Percentiles rank a stretch among this genome's conserved stretches.
Conservation (phyloP, 805 yeast genomes). For the Cyberlindnera mississippiensis region DNA sequence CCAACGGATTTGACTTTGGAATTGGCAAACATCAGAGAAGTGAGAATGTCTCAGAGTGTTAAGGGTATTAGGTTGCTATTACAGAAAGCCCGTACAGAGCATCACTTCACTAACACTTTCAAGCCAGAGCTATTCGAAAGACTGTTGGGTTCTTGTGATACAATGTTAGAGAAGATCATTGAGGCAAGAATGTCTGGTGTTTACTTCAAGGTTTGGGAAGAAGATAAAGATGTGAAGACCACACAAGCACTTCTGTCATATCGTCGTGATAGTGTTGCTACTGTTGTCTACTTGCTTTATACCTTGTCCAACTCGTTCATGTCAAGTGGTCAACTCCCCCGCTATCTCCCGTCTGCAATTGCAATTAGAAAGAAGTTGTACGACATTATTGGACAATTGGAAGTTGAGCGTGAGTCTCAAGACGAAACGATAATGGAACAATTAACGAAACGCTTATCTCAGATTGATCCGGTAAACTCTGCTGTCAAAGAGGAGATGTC, state of each 20-base stretch:
- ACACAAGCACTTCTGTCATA: constrained; percentile 38
- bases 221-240: constrained; percentile 35
- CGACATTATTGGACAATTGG: constrained; percentile 35
- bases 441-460: neutral
- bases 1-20: constrained; percentile 43
- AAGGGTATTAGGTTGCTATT: constrained; percentile 37
- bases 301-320: constrained; percentile 40
- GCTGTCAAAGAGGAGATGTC: constrained; percentile 4
- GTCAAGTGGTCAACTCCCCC: constrained; percentile 36
- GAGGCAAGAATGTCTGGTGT: constrained; percentile 48
- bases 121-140: constrained; percentile 31
- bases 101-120: constrained; percentile 33
- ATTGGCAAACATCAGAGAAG: constrained; percentile 43
- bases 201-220: constrained; percentile 43
- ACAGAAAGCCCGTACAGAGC: constrained; percentile 34
- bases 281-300: constrained; percentile 41
- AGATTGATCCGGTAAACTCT: constrained; percentile 4
- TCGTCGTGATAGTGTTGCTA: constrained; percentile 45
- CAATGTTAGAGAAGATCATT: constrained; percentile 38
- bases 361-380: constrained; percentile 40
- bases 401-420: constrained; percentile 14
- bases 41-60: constrained; percentile 42
- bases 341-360: constrained; percentile 42
- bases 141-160: constrained; percentile 36
- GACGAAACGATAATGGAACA: constrained; percentile 6